phyloP scores from a whole-genome alignment of 371 early-diverging fungal genomes.

The Zancudomyces culisetae region DNA sequence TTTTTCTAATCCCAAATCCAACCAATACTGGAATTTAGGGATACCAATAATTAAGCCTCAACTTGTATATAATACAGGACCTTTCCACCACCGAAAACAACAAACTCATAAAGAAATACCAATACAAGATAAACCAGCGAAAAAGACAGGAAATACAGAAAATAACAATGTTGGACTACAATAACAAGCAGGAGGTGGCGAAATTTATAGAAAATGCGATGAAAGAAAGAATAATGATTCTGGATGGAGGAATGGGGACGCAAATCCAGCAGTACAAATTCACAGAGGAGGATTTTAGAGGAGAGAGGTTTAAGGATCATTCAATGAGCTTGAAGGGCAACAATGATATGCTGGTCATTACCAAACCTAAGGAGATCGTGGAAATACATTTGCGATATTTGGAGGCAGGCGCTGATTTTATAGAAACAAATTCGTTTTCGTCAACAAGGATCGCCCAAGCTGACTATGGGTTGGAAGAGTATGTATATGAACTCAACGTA shows the following conservation, averaged over 20 bases:
- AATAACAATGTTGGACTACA: too few species aligned
- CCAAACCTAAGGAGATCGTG: slow-evolving; percentile 70
- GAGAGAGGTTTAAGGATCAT: slow-evolving; percentile 60
- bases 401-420: slow-evolving; percentile 77
- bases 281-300: slow-evolving; percentile 64
- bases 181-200: too few species aligned
- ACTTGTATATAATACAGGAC: too few species aligned
- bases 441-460: slow-evolving; percentile 75
- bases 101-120: too few species aligned
- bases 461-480: slow-evolving; percentile 64
- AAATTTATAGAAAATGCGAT: slow-evolving; percentile 56
- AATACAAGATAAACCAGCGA: too few species aligned
- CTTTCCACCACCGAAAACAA: too few species aligned
- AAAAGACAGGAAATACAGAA: too few species aligned
- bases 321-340: slow-evolving; percentile 74
- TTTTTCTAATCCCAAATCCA: too few species aligned
- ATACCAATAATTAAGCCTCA: too few species aligned
- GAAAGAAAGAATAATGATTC: slow-evolving; percentile 67
- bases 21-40: too few species aligned
- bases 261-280: slow-evolving; percentile 72
- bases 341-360: slow-evolving; percentile 80
- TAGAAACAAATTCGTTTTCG: slow-evolving; percentile 89
- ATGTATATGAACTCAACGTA: slow-evolving; percentile 78
- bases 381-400: slow-evolving; percentile 72
- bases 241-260: slow-evolving; percentile 87